Conservation (phyloP, 805 yeast genomes). For the Saturnispora galanensis region DNA sequence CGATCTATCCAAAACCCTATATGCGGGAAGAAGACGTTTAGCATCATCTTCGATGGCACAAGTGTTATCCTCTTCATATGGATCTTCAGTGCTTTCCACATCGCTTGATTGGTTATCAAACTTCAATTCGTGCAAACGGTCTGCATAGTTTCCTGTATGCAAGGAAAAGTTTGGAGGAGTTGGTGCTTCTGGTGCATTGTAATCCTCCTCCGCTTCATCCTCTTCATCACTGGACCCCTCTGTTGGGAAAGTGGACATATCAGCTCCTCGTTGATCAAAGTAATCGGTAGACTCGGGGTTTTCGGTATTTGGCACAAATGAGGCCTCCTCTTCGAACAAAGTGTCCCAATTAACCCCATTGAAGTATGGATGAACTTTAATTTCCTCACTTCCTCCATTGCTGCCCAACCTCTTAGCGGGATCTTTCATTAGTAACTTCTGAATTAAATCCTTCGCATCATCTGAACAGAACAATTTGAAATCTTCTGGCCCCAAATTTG, state of each 20-base stretch:
- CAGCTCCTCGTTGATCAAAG: conserved; percentile 87
- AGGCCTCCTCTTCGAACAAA: conserved; percentile 60
- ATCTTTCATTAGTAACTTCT: conserved; percentile 49
- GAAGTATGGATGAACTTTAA: conserved; percentile 72
- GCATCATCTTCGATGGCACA: conserved; percentile 2
- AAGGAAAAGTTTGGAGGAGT: too few species aligned
- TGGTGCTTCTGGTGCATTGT: conserved; percentile 24
- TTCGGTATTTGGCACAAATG: conserved; percentile 72
- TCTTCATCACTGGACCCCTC: conserved; percentile 8
- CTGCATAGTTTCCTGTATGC: too few species aligned
- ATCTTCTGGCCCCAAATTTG: conserved; percentile 49
- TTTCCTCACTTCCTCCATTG: conserved; percentile 63
- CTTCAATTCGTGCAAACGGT: too few species aligned
- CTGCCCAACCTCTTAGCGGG: conserved; percentile 64
- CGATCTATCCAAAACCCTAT: conserved; percentile 5
- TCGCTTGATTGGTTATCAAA: conserved; percentile 3
- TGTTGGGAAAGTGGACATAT: conserved; percentile 47
- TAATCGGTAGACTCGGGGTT: conserved; percentile 86
- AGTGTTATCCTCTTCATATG: neutral
- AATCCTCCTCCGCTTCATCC: conserved; percentile 12
- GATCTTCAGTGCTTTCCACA: conserved; percentile 2
- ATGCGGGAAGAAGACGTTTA: neutral
- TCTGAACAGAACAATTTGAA: conserved; percentile 43
- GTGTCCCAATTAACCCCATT: conserved; percentile 62
- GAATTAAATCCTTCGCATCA: conserved; percentile 67